phyloP scores from a whole-genome alignment of 441 rosid genomes.

The Rhodomyrtus psidioides region DNA sequence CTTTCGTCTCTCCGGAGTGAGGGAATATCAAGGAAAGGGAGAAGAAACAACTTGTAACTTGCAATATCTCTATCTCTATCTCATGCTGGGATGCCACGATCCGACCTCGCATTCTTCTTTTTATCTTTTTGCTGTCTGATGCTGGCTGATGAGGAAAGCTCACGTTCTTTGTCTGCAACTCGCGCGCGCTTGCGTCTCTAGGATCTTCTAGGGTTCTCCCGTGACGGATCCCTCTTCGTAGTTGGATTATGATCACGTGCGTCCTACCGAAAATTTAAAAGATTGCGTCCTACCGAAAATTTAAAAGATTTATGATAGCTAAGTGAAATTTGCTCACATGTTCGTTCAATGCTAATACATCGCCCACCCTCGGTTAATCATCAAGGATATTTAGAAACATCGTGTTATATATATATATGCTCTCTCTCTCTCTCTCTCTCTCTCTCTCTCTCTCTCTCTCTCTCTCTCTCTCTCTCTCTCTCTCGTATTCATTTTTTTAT shows the following conservation, averaged over 20 bases:
- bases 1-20: neutral
- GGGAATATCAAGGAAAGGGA: neutral
- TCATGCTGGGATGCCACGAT: neutral
- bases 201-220: neutral
- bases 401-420: neutral
- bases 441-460: too few species aligned
- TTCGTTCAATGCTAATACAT: neutral
- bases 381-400: neutral
- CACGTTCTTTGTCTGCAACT: neutral
- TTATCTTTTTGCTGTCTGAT: neutral
- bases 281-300: neutral
- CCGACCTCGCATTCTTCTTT: neutral
- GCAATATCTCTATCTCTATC: neutral
- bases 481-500: too few species aligned
- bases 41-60: neutral
- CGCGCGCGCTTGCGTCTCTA: neutral
- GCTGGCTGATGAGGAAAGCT: neutral
- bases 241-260: neutral
- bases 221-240: neutral
- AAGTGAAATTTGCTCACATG: neutral
- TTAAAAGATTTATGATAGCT: neutral
- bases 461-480: too few species aligned
- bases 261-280: too few species aligned
- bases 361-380: too few species aligned
- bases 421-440: too few species aligned